A percentile compares a stretch with the other conserved stretches of the same genome.
Conservation (phyloP, 192 early-diverging fungal genomes). For the Coemansia reversa region DNA sequence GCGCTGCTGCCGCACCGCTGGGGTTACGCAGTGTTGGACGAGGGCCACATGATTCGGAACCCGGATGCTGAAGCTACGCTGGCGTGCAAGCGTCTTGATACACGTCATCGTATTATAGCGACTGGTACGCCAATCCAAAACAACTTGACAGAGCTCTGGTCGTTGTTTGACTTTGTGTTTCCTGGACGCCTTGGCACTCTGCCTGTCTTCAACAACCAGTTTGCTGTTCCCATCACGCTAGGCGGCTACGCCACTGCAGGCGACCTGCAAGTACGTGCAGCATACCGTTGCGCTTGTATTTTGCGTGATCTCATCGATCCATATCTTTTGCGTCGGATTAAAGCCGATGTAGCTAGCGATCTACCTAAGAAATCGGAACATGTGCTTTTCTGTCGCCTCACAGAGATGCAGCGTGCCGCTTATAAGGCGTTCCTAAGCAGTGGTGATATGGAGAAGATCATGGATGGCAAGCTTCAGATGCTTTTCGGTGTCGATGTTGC, state of each 20-base stretch:
- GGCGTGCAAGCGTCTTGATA: constrained; percentile 69
- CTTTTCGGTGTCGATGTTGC: constrained; percentile 89
- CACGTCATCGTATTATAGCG: constrained; percentile 71
- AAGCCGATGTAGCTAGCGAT: constrained; percentile 87
- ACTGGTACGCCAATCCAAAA: constrained; percentile 84
- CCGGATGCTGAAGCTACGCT: constrained; percentile 86
- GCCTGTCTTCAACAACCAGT: constrained; percentile 65
- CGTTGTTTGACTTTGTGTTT: constrained; percentile 76
- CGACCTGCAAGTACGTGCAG: constrained; percentile 88
- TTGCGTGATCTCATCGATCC: constrained; percentile 91
- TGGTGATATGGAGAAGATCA: constrained; percentile 71
- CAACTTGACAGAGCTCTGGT: constrained; percentile 78
- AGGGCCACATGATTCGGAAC: constrained; percentile 96
- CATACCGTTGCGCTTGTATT: constrained; percentile 88
- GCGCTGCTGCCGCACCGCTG: constrained; percentile 71
- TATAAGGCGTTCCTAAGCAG: constrained; percentile 76
- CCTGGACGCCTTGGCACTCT: constrained; percentile 69
- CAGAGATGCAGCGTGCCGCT: constrained; percentile 64
- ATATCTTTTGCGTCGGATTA: constrained; percentile 88
- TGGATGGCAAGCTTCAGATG: constrained; percentile 77
- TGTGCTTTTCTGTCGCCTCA: constrained; percentile 88
- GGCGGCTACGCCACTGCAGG: constrained; percentile 93
- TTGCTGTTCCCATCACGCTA: constrained; percentile 86
- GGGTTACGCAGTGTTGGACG: constrained; percentile 89
- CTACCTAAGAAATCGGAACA: constrained; percentile 91